Evolutionary conservation across 768 basidiomycete species (phyloP), one percentile per base, ranked within the genome.

Genomic region (Hypholoma fasciculare): DNA sequence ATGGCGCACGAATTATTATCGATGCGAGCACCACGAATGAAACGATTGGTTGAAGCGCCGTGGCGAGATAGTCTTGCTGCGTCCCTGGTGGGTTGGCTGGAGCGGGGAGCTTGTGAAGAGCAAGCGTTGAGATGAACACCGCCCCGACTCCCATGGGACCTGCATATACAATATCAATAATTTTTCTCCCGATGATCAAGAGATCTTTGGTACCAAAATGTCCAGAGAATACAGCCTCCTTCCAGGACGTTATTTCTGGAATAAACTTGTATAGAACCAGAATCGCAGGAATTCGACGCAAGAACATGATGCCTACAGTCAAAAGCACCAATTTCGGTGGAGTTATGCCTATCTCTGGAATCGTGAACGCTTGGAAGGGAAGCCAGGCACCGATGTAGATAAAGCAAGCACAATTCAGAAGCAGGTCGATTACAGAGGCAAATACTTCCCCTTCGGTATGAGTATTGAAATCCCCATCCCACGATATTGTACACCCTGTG

Each of bases 111-210:
- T 80, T 82, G n/a, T 80, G 79, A 8, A 85, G 69, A 2, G 93
- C 91, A 19, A 94, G 71, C 0, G 85, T 88, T 8, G 89, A 86
- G 56, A 98, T 88, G 71, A 98, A 99, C 44, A 98, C 78, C 5
- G 96, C 90, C 0, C 89, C 87, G 27, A 97, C 94, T 52, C 96
- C 96, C 91, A 97, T 95, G 49, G 86, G 85, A 37, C 85, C 85
- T 85, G 52, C 59, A 51, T 23, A 4, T 23, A 4, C 11, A 34
- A 16, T 39, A 20, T 49, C 12, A 19, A 19, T 39, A 49, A 52
- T 7, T 49, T 34, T 19, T 56, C 47, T 23, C 39, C 23, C 23
- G 23, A 4, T 17, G 34, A 40, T 52, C 44, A 23, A 20, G 20
- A 34, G 34, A 20, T 26, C 12, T 13, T 48, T 1, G 13, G 9